Conservation (phyloP, 116 monocot species). For the Trichopus zeylanicus region DNA sequence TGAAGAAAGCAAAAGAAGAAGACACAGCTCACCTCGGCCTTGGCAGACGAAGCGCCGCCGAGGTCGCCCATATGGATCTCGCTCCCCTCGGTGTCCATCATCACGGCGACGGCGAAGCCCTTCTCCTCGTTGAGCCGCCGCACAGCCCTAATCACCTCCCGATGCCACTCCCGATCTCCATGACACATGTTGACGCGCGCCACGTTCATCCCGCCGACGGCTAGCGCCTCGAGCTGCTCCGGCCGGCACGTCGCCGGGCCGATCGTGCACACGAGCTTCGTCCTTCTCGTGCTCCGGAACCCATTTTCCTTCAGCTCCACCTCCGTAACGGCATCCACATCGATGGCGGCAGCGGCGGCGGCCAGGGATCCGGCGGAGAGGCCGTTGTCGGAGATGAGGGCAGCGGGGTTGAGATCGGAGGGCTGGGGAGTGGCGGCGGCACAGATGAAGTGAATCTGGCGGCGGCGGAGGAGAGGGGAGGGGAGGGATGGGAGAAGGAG, state of each 20-base stretch:
- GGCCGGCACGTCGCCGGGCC: conserved; percentile 74
- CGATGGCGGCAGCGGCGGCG: conserved; percentile 25
- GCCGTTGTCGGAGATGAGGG: conserved; percentile 21
- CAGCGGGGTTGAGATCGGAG: too few species aligned
- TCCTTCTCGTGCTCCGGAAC: conserved; percentile 84
- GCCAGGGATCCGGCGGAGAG: background rate
- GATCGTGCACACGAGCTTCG: conserved; percentile 90
- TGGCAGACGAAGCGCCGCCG: conserved; percentile 59
- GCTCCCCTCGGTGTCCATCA: conserved; percentile 99
- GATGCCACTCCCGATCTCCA: conserved; percentile 83
- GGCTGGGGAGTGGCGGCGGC: background rate
- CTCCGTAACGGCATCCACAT: conserved; percentile 71
- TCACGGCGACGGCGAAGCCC: conserved; percentile 90
- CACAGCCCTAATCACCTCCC: conserved; percentile 59
- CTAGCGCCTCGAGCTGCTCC: conserved; percentile 87
- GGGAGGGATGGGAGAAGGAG: background rate
- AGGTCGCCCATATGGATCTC: conserved; percentile 99
- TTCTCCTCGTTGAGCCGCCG: conserved; percentile 91
- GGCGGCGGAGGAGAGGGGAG: conserved; percentile 3
- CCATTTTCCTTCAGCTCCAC: conserved; percentile 96
- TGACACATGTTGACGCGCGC: conserved; percentile 95
- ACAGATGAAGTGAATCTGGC: conserved; percentile 6
- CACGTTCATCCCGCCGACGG: conserved; percentile 93
- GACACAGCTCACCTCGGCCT: conserved; percentile 50
- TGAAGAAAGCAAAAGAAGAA: background rate